These are phyloP conservation scores for Sphagnum tenellum DNA, from an alignment of 225 moss, liverwort and hornwort species.

Conservation along the genomic window DNA sequence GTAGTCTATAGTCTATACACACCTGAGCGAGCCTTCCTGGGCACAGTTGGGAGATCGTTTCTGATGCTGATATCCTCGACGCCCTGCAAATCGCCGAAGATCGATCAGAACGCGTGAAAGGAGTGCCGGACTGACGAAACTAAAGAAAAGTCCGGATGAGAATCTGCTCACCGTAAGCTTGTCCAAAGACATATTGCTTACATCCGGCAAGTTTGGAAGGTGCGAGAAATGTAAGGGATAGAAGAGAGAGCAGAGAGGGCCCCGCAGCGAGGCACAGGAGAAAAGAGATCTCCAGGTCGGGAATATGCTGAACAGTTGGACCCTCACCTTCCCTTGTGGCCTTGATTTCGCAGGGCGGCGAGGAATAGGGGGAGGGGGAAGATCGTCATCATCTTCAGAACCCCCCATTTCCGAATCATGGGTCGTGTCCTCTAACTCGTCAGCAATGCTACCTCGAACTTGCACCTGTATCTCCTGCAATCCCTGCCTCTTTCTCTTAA, in stretches of 20 bases:
- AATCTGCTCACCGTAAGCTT: too few species aligned
- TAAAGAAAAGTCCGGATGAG: too few species aligned
- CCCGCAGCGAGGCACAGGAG: too few species aligned
- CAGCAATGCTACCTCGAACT: constrained; percentile 45
- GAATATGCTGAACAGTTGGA: not conserved
- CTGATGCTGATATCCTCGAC: constrained; percentile 54
- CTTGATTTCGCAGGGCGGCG: constrained; percentile 62
- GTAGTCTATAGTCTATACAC: not conserved
- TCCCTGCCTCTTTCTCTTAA: constrained; percentile 82
- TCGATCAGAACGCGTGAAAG: too few species aligned
- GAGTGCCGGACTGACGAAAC: too few species aligned
- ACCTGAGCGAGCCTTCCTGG: constrained; percentile 87
- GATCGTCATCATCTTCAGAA: constrained; percentile 89
- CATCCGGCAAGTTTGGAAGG: too few species aligned
- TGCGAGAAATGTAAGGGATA: too few species aligned
- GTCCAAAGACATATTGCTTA: too few species aligned
- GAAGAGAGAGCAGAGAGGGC: too few species aligned
- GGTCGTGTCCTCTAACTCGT: constrained; percentile 78
- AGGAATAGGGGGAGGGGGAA: constrained; percentile 73
- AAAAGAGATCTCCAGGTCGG: too few species aligned
- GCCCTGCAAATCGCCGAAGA: constrained; percentile 31
- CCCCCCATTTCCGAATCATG: constrained; percentile 78
- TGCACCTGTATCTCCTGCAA: constrained; percentile 69
- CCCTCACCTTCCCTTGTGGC: constrained; percentile 73
- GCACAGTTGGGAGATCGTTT: constrained; percentile 75